phyloP scores from a whole-genome alignment of 2,329 filamentous ascomycete species.

The Aspergillus aculeatinus region DNA sequence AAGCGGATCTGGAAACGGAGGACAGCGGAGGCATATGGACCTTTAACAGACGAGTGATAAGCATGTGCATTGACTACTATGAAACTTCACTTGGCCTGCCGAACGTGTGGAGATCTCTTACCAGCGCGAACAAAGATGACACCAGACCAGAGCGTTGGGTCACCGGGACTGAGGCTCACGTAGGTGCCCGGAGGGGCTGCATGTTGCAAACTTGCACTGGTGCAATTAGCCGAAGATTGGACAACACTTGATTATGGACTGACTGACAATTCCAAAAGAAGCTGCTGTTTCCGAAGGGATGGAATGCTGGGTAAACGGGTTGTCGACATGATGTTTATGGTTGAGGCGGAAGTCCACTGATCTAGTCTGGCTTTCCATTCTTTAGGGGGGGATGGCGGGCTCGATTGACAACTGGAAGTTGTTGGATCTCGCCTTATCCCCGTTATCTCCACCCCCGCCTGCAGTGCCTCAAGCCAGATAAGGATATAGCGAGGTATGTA shows the following conservation, averaged over 20 bases:
- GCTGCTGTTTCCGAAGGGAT: slow-evolving; percentile 59
- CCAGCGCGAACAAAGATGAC: slow-evolving; percentile 88
- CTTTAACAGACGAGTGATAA: slow-evolving; percentile 46
- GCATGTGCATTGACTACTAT: not conserved
- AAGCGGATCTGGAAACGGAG: slow-evolving; percentile 90
- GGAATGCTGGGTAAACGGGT: slow-evolving; percentile 4
- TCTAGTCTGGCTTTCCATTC: not conserved
- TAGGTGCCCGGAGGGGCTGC: slow-evolving; percentile 84
- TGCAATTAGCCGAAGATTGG: not conserved
- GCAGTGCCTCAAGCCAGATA: not conserved
- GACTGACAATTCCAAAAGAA: slow-evolving; percentile 77
- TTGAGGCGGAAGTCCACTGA: not conserved
- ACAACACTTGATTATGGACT: not conserved
- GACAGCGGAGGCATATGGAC: slow-evolving; percentile 83
- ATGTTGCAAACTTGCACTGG: slow-evolving; percentile 74
- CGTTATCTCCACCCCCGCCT: slow-evolving; percentile 14
- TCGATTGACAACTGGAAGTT: not conserved
- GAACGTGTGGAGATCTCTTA: slow-evolving; percentile 38
- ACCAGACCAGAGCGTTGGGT: slow-evolving; percentile 82
- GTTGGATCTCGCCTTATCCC: slow-evolving; percentile 6
- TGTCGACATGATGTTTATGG: slow-evolving; percentile 17
- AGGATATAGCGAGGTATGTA: too few species aligned
- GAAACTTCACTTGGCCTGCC: not conserved
- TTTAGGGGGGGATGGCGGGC: not conserved
- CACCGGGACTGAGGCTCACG: slow-evolving; percentile 76